Evolutionary conservation across 345 rosid genomes (phyloP).

Genomic region (Nephelium lappaceum): DNA sequence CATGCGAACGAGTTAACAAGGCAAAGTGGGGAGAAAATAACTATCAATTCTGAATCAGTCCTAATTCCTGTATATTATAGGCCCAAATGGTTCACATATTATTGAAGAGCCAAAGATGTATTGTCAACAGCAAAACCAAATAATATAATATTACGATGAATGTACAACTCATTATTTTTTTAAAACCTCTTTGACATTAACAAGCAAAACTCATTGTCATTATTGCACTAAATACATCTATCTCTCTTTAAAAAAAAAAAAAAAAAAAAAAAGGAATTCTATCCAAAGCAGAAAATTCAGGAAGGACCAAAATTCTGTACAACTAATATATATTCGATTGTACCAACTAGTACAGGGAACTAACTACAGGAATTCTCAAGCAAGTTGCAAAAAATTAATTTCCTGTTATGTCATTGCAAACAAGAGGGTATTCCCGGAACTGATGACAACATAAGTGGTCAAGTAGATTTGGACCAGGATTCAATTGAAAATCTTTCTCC

Average conservation of each 20-base stretch:
- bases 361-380: background rate
- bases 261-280: background rate
- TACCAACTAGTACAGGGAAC: background rate
- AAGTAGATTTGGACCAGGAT: too few relatives aligned
- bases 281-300: background rate
- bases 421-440: too few relatives aligned
- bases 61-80: background rate
- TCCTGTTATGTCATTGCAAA: too few relatives aligned
- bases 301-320: background rate
- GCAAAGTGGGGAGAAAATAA: background rate
- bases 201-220: background rate
- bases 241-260: background rate
- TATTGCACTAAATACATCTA: background rate
- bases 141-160: background rate
- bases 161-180: background rate
- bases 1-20: background rate
- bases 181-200: slow-evolving; percentile 2
- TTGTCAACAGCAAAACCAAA: background rate
- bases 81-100: background rate
- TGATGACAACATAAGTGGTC: too few relatives aligned
- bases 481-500: too few relatives aligned
- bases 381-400: background rate
- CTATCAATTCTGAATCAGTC: background rate
- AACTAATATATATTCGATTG: background rate
- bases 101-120: background rate